Evolutionary conservation across 306 rosid species (phyloP), one percentile per base, ranked within the genome.

Genomic region (Gynostemma pentaphyllum): DNA sequence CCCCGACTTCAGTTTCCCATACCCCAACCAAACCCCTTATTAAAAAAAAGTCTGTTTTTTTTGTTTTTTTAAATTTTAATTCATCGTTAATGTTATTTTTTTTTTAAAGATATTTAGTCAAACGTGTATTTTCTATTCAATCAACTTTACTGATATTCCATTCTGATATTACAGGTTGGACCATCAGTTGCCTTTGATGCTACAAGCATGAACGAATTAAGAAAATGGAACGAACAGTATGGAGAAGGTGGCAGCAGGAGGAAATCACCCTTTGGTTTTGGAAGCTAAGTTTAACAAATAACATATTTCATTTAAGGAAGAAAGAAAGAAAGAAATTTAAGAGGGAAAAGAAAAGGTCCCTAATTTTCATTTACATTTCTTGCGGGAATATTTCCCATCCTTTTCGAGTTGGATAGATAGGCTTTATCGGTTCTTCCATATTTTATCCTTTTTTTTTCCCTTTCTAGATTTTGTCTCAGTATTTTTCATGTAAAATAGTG

Each of bases 171-270:
- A 61, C 47, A 92, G 99, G 99, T 92, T 12, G 96, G 99, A 27
- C 96, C 99, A 47, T 92, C 99, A 1, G 86, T 92, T 61, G 91
- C 95, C 8, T 88, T 83, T 21, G 96, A 92, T 68, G 99, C 99
- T 36, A 59, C 94, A 10, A 92, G 87, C 79, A 88, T 92, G 96
- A 92, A 82, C 51, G 99, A 88, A 70, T 74, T 92, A 62, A 82
- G 99, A 75, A 92, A 92, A 72, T 92, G 99, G 99, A 92, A 88
- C 45, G 99, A 92, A 63, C 90, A 86, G 81, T 92, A 92, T 2
- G 99, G 99, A 5, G 99, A 92, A 78, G 95, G 90, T 4, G 99
- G 99, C 48, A 92, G 84, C 71, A 78, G 99, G 83, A 75, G 79
- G 47, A 92, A 84, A 73, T 79, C 99, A 36, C 92, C 95, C n/a